phyloP scores from a whole-genome alignment of 208 protist genomes.

The Tritrichomonas musculus region DNA sequence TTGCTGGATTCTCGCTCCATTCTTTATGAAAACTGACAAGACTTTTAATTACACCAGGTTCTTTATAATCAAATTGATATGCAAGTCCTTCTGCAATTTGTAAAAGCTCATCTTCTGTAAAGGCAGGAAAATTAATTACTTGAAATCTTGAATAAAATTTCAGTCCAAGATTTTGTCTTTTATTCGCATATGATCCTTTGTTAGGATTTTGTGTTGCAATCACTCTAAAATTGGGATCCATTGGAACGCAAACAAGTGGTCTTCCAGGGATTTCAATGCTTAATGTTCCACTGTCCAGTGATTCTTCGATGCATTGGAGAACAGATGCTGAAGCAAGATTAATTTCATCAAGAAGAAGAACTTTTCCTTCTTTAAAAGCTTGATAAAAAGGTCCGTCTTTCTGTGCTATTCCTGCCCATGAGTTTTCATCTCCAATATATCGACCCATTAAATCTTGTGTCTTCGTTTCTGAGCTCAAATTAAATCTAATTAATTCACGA shows the following conservation, averaged over 20 bases:
- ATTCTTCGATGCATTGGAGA: constrained; percentile 29
- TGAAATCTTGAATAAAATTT: background rate
- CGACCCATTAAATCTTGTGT: background rate
- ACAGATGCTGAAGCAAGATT: constrained; percentile 13
- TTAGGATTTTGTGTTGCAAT: constrained; percentile 27
- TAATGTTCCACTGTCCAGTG: background rate
- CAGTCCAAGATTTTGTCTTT: background rate
- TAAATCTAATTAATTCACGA: constrained; percentile 4
- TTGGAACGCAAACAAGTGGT: background rate
- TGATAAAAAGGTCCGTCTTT: background rate
- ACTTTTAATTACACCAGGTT: background rate
- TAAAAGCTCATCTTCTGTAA: background rate
- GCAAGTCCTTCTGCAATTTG: background rate
- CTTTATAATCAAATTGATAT: background rate
- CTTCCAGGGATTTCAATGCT: background rate
- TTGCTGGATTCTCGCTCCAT: background rate
- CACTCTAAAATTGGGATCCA: background rate
- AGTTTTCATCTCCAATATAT: background rate
- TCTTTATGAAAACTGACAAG: background rate
- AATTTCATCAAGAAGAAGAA: constrained; percentile 17
- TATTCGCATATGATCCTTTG: background rate
- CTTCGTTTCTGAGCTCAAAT: background rate
- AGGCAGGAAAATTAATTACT: background rate
- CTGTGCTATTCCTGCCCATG: background rate
- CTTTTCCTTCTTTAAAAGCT: background rate